Percentiles rank a stretch among this genome's conserved stretches.
Conservation (phyloP, 2,329 filamentous ascomycete species). For the Aspergillus luchuensis region DNA sequence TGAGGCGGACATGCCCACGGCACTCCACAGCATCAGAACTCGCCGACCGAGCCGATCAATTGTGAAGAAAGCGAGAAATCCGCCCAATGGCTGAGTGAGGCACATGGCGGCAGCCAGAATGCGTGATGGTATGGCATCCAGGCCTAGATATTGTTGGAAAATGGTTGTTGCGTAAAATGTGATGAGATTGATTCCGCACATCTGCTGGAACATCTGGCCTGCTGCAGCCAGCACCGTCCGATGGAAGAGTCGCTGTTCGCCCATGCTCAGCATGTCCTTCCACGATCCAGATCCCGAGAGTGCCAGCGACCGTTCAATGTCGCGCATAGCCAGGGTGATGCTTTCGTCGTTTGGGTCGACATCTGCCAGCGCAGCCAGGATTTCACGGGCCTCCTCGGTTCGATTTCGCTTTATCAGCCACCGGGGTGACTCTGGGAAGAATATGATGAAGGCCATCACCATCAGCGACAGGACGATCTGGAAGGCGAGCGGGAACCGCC, state of each 20-base stretch:
- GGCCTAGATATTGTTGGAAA: constrained; percentile 40
- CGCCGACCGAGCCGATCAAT: constrained; percentile 46
- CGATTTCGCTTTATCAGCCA: constrained; percentile 51
- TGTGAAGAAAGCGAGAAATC: constrained; percentile 49
- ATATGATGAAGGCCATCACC: constrained; percentile 36
- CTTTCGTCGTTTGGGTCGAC: constrained; percentile 43
- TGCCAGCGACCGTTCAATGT: constrained; percentile 45
- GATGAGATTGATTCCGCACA: constrained; percentile 42
- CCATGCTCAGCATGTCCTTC: constrained; percentile 43
- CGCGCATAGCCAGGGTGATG: constrained; percentile 42
- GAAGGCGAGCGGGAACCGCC: constrained; percentile 48
- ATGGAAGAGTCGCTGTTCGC: constrained; percentile 39
- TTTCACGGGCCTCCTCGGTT: constrained; percentile 36
- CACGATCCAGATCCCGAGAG: constrained; percentile 37
- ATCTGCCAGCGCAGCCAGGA: constrained; percentile 45
- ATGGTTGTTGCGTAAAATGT: constrained; percentile 40
- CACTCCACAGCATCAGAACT: constrained; percentile 38
- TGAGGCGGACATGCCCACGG: constrained; percentile 30
- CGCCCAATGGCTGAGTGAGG: constrained; percentile 41
- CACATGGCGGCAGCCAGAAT: constrained; percentile 35
- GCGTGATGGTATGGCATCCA: constrained; percentile 26
- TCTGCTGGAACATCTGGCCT: constrained; percentile 41
- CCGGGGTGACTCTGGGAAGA: constrained; percentile 45
- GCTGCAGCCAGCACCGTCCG: constrained; percentile 36
- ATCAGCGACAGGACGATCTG: constrained; percentile 38